These are phyloP conservation scores for Melastoma candidum DNA, from an alignment of 441 rosid species.

Conservation along the genomic window DNA sequence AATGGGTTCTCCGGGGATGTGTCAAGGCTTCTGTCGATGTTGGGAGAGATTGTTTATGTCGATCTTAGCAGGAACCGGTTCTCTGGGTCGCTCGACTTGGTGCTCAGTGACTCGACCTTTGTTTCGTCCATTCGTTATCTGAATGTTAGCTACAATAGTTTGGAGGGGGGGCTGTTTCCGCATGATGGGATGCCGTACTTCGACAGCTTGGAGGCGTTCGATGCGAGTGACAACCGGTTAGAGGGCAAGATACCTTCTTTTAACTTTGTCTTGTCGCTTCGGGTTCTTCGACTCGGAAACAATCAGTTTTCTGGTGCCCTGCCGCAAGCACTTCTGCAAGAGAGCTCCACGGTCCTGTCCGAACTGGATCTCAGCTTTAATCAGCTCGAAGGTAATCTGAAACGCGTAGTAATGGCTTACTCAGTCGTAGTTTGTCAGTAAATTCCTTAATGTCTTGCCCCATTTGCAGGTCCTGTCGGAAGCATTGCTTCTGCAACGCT, in stretches of 20 bases:
- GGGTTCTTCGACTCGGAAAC: conserved; percentile 53
- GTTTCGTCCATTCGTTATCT: conserved; percentile 49
- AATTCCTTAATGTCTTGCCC: no score
- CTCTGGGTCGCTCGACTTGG: conserved; percentile 64
- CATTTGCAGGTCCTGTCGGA: conserved; percentile 47
- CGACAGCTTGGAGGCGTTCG: conserved; percentile 77
- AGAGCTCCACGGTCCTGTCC: conserved; percentile 54
- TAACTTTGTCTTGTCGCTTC: conserved; percentile 61
- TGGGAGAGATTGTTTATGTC: conserved; percentile 37
- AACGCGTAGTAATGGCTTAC: no score
- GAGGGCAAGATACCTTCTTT: conserved; percentile 54
- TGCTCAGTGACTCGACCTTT: conserved; percentile 47
- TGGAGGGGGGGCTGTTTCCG: conserved; percentile 60
- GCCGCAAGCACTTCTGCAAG: conserved; percentile 60
- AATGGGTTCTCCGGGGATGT: conserved; percentile 68
- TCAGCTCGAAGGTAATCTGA: conserved; percentile 57
- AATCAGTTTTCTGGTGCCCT: conserved; percentile 54
- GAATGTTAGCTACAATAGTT: conserved; percentile 54
- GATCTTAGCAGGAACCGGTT: conserved; percentile 66
- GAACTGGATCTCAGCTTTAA: conserved; percentile 83
- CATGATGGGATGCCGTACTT: conserved; percentile 74
- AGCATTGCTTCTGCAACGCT: conserved; percentile 49
- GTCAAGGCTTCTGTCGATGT: conserved; percentile 42
- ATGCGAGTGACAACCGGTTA: conserved; percentile 65
- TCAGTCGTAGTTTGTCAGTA: no score